A percentile compares a stretch with the other conserved stretches of the same genome.
Evolutionary conservation across 257 asterid species (phyloP).

Genomic region (Buddleja alternifolia): DNA sequence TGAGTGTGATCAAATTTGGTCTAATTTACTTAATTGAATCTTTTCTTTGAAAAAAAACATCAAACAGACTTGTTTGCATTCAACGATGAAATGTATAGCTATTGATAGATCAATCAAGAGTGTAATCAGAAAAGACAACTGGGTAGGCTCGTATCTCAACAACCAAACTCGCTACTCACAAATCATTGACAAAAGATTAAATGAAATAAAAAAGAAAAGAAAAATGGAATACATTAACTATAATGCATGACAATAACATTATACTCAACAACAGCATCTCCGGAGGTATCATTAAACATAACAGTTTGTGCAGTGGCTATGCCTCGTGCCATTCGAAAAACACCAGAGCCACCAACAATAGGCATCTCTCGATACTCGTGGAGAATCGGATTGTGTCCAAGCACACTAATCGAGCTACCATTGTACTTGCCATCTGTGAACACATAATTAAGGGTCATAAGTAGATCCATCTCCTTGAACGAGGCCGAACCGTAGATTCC

Average conservation of each 20-base stretch:
- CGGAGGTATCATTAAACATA: neutral
- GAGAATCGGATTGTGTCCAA: slow-evolving; percentile 36
- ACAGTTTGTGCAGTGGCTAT: slow-evolving; percentile 37
- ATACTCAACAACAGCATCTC: slow-evolving; percentile 51
- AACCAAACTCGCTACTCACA: too few species aligned
- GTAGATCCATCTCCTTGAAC: slow-evolving; percentile 25
- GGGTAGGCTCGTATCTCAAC: too few species aligned
- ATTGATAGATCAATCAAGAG: too few species aligned
- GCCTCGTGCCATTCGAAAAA: slow-evolving; percentile 56
- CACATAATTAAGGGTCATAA: slow-evolving; percentile 41
- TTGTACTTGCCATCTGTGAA: slow-evolving; percentile 40
- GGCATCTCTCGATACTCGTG: slow-evolving; percentile 50
- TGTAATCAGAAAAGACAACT: too few species aligned
- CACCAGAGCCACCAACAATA: slow-evolving; percentile 53
- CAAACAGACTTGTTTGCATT: too few species aligned
- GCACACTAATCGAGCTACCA: slow-evolving; percentile 48
- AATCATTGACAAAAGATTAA: neutral
- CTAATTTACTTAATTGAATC: too few species aligned
- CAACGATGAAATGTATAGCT: too few species aligned
- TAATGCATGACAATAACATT: slow-evolving; percentile 40
- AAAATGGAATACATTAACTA: neutral
- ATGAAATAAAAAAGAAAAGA: neutral
- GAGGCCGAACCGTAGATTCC: slow-evolving; percentile 40
- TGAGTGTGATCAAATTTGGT: too few species aligned
- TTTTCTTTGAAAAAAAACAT: too few species aligned